Base-by-base conservation (phyloP, 2,329 filamentous ascomycete species). In the Phaeosphaeria sp. region DNA sequence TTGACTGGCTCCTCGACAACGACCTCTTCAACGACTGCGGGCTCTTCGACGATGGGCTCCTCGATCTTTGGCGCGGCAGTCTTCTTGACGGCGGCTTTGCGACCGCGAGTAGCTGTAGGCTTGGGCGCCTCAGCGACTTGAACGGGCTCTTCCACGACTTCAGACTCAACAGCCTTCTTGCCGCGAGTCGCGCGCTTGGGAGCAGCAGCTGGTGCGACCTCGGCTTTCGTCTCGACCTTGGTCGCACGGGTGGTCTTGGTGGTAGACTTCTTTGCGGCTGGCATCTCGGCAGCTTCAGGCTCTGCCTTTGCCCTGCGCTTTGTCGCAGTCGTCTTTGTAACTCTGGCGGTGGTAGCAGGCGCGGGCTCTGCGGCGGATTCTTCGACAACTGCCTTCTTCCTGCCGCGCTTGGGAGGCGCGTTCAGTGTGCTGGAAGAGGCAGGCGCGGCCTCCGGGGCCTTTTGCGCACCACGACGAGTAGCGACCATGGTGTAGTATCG, bases 361-460 rank as follows among this genome's bases (percentile, higher is more conserved):
- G 66, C 59, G 20, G 66, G 58, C 33, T 60, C 65, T 27, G 57
- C 21, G 7, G 44, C 51, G 22, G 51, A 57, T 52, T 69, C 67
- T 44, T 68, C 70, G 50, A 57, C 56, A 20, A 53, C 62, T 8
- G 64, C 62, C 64, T 70, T 70, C 63, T 66, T 71, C 63, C 64
- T 71, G 52, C 60, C 66, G 61, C 72, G 70, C 57, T 75, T 75
- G 49, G 72, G 72, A 49, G 72, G 70, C 27, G 71, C 71, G 42
- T 66, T 69, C 49, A 74, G 66, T n/a, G 67, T 72, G 59, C 57
- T 66, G 22, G 69, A 51, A 36, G 63, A 53, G 22, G 71, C 62
- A 59, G 67, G 60, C 33, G 61, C 53, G 33, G 51, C 64, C 62
- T 68, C 67, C 30, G 69, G 57, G 57, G 69, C 61, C 24, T 64